Base-by-base conservation (phyloP, 208 protist genomes). In the Polymyxa betae region DNA sequence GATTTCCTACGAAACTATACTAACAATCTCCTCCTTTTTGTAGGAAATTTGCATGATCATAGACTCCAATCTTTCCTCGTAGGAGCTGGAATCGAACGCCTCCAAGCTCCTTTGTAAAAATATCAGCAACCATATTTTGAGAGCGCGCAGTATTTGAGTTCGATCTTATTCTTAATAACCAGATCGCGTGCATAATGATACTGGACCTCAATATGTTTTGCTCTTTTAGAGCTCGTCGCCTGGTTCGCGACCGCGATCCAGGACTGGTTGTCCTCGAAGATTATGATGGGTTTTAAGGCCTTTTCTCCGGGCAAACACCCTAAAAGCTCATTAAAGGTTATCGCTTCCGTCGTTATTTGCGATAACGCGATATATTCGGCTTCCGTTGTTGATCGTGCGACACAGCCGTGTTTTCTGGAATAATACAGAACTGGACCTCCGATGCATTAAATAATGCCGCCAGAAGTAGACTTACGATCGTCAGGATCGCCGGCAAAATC, bases 401-500 rank as follows among this genome's bases (percentile, higher is more conserved):
- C 72, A n/a, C 72, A 82, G 35, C 5, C 40, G 16, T 82, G 72
- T 12, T 43, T 35, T 82, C 72, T 35, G 5, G 72, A 82, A 43
- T 45, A 82, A n/a, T 82, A 82, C 16, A 43, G 35, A 35, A 82
- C 72, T 43, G 72, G 35, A 38, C 72, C 72, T 82, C 72, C 72
- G n/a, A 38, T 82, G 24, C 49, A 60, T 60, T 29, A 60, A 60
- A 60, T 60, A 24, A 60, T 60, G 24, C 49, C 49, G 24, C 49
- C 49, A 60, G 49, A 60, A 60, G 49, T 60, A 60, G 49, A 60
- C 24, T 60, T 60, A 24, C 49, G 49, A 60, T 60, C 49, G 24
- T 60, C 24, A 24, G 24, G 49, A 60, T 60, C 49, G 49, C 49
- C 72, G 35, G 72, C 72, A 82, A 43, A 5, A 82, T 82, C 72